Base-by-base conservation (phyloP, 1,139 yeast species). In the Tardiomyces depauwii region DNA sequence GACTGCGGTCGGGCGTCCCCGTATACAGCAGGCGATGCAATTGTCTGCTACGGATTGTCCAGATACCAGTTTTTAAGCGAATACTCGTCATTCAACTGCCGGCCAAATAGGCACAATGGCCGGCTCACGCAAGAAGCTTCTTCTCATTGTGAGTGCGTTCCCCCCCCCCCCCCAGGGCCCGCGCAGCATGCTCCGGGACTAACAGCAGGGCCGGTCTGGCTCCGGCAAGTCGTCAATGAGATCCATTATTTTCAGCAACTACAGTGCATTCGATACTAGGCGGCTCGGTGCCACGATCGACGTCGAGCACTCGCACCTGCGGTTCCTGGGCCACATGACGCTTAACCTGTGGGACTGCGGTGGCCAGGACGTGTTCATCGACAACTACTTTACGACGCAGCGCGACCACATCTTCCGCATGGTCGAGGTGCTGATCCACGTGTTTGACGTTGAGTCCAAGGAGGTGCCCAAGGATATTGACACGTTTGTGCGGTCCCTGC, bases 161-260 rank as follows among this genome's bases (percentile, higher is more conserved):
- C 9, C n/a, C n/a, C n/a, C n/a, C n/a, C n/a, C n/a, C n/a, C n/a
- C n/a, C n/a, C n/a, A n/a, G n/a, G n/a, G n/a, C n/a, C n/a, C n/a
- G n/a, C n/a, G 13, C 10, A 25, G 9, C n/a, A 16, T 9, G 16
- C n/a, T n/a, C 65, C 61, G 47, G 51, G 59, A 39, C 51, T 62
- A 33, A 51, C 63, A 13, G 10, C 60, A 72, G 91, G 98, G 98
- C 67, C 83, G 97, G 44, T 82, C 95, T 21, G 97, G 99, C 43
- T 86, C 96, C 9, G 99, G 99, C 2, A 91, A 91, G 64, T 86
- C 96, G 6, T 88, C 96, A 11, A 91, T 91, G 99, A 73, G 98
- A 57, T 86, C 95, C 44, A 91, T 91, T 52, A 91, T 91, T 55
- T 91, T 91, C 45, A 52, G 56, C 13, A 91, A 93, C 62, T 93